Base-by-base conservation (phyloP, 2,329 filamentous ascomycete species). In the Alternaria longipes region DNA sequence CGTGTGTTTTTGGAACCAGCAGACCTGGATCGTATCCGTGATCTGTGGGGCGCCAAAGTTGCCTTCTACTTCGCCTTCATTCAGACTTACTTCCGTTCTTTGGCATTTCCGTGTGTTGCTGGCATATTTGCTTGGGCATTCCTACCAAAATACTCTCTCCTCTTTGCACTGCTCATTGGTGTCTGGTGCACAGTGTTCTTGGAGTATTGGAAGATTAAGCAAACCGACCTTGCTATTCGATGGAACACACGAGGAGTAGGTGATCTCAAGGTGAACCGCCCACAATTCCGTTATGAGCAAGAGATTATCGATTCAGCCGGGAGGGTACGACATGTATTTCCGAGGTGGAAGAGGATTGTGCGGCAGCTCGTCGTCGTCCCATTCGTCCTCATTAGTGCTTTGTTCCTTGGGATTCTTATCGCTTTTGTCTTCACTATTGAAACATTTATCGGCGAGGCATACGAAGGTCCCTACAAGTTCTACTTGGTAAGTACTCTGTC, bases 31-130 rank as follows among this genome's bases (percentile, higher is more conserved):
- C 85, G 87, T 47, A 93, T 97, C 64, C 87, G 91, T 26, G 85
- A 93, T 74, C 85, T 89, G 65, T 93, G 93, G 77, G 92, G 92
- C 50, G 90, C 94, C 78, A 90, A 88, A 76, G 82, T 76, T 11
- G 75, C 75, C 14, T 77, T 78, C 54, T 78, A 77, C 57, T 78
- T 78, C 54, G 74, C 75, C 5, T 78, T 77, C 36, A 62, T 77
- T 6, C 74, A 77, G 49, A 74, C 72, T 3, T 78, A 78, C 59
- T 73, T 77, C 40, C 64, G 69, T 9, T 74, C 68, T 9, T 62
- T 78, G 3, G 63, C 66, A 5, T 76, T 77, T 42, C 74, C 74
- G 20, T 74, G 74, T 32, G 63, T 65, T 9, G 70, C 69, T 38
- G 75, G 74, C 14, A 54, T 77, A 11, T 54, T 76, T 3, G 70